Conservation (phyloP, 805 yeast genomes). For the Ogataea haglerorum region DNA sequence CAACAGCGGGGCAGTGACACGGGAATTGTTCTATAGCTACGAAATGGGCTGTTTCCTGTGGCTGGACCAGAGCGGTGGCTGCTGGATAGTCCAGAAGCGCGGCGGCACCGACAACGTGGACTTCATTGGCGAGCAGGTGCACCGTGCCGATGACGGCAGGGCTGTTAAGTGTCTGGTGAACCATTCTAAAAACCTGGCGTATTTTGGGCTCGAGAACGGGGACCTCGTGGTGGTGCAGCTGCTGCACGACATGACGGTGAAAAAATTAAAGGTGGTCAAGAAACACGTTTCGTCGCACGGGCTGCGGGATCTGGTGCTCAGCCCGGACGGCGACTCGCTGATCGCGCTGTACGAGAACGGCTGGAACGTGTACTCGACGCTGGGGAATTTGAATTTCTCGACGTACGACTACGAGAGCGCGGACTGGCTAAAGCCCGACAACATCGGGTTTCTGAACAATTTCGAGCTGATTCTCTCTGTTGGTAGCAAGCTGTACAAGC, state of each 20-base stretch:
- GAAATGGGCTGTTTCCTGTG: constrained; percentile 30
- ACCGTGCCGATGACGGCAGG: constrained; percentile 13
- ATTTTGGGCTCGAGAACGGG: constrained; percentile 38
- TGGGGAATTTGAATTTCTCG: constrained; percentile 45
- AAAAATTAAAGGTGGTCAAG: constrained; percentile 31
- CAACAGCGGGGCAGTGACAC: constrained; percentile 9
- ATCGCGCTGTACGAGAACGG: constrained; percentile 34
- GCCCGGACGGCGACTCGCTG: constrained; percentile 29
- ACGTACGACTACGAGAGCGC: constrained; percentile 35
- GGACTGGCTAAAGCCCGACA: constrained; percentile 18
- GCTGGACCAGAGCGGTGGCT: constrained; percentile 30
- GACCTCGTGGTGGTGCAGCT: constrained; percentile 36
- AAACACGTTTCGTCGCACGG: constrained; percentile 35
- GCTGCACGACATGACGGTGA: constrained; percentile 30
- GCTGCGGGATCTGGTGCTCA: constrained; percentile 28
- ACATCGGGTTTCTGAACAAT: constrained; percentile 25
- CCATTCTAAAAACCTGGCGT: constrained; percentile 38
- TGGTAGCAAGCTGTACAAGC: constrained; percentile 29
- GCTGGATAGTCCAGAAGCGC: constrained; percentile 26
- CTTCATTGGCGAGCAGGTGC: constrained; percentile 26
- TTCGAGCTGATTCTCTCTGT: constrained; percentile 34
- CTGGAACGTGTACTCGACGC: constrained; percentile 46
- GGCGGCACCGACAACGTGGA: constrained; percentile 14
- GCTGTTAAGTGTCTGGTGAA: constrained; percentile 36
- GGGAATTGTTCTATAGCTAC: constrained; percentile 20